Base-by-base conservation (phyloP, 306 rosid genomes). In the Aeschynomene evenia region DNA sequence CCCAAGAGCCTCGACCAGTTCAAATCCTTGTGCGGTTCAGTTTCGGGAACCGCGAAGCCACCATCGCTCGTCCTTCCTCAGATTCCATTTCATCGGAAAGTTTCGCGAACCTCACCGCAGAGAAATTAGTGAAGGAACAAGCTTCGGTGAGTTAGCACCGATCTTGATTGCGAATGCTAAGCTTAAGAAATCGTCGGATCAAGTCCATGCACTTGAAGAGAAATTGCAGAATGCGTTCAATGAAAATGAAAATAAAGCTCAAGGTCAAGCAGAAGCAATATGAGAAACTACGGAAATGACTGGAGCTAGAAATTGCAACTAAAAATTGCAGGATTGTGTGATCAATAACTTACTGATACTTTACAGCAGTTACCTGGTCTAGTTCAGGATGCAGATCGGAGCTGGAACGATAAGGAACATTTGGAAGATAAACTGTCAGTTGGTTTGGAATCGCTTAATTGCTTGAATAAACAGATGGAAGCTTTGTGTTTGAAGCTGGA, bases 221-320 rank as follows among this genome's bases (percentile, higher is more conserved):
- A 94, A 94, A 67, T 58, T 94, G 85, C 98, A 88, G 86, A 85
- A 76, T 51, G 95, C 91, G 8, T 83, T 88, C 15, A 94, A 94
- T 66, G 98, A 94, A 80, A 94, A 88, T 29, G 85, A 92, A n/a
- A n/a, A n/a, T n/a, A 7, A 94, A 94, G 77, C 94, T 90, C 39
- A 84, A 84, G 79, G 97, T 94, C 84, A 88, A 87, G 85, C 98
- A 87, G 84, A 88, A 85, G 66, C 96, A 94, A 81, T 96, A 94
- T 67, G 96, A 85, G 76, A 94, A 88, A 82, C 82, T 88, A 20
- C 88, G 99, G 97, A 82, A 81, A 70, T 95, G 96, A 70, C 65
- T 91, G 79, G 97, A 88, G 65, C n/a, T 88, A 91, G 29, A 94
- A 90, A 63, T 84, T 94, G 90, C 99, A 9, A 91, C 96, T 5